Base-by-base conservation (phyloP, 352 stramenopile genomes). In the Phytopythium boreale region DNA sequence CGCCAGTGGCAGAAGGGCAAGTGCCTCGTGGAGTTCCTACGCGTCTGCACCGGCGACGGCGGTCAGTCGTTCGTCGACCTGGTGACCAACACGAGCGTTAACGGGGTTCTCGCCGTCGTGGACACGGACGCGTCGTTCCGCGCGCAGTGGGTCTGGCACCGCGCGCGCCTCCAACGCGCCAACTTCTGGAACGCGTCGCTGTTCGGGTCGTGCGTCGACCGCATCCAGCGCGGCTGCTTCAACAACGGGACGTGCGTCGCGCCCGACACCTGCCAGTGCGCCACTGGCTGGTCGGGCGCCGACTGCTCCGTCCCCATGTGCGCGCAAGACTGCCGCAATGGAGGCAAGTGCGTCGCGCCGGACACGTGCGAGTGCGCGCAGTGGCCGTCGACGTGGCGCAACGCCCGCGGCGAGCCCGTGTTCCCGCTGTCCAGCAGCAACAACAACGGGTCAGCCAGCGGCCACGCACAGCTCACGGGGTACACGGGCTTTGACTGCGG, bases 401-500 rank as follows among this genome's bases (percentile, higher is more conserved):
- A 99, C 68, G 90, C 84, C 14, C 89, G 92, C n/a, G 78, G 92
- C 57, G 87, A 85, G 24, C 91, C 96, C 1, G 74, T 98, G 34
- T 99, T 98, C 67, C 75, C 88, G 37, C 90, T 98, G 37, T 84
- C 91, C 4, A 82, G 97, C 59, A 96, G 92, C n/a, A 27, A 29
- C 36, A 17, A 27, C 22, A 20, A 49, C 55, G 36, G 53, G 14
- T 41, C 53, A 20, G n/a, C 53, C n/a, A 59, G 53, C 20, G 31
- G 31, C 4, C 73, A 89, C 58, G 82, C 95, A 5, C 93, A 98
- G 62, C 59, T 88, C 64, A 99, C 96, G 10, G 97, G 97, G 1
- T 93, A 84, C 70, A 99, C 96, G 19, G 97, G 97, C 7, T 99
- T 97, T 68, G 97, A 99, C 69, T 99, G 97, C 77, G 90, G 88